Evolutionary conservation across 805 yeast species (phyloP), one percentile per base, ranked within the genome.

Genomic region (Cephaloascus albidus): DNA sequence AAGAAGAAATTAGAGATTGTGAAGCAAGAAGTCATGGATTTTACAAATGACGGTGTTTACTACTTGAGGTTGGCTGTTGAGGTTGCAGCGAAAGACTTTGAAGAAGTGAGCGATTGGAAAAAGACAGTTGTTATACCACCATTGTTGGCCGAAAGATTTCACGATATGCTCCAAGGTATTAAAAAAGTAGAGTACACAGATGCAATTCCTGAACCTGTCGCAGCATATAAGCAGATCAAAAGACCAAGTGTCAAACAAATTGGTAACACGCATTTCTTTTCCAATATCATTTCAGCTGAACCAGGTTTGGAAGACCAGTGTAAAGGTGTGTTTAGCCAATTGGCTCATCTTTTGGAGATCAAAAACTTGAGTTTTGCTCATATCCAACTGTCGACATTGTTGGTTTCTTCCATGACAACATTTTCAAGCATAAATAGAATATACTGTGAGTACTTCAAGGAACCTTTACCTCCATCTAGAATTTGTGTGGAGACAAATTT

Each of bases 381-480:
- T 43, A 65, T 85, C 10, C 75, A 80, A 44, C 75, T 73, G 30
- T 66, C 85, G 3, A 73, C 84, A 0, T 57, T 89, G 4, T 52
- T 83, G 3, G 61, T 90, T 2, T 47, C 67, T 2, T 72, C 80
- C 38, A 89, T 93, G 90, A 37, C 58, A 1, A 55, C 74, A 37
- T 93, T 93, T 55, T 63, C 61, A 0, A 54, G 47, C 8, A 72
- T 89, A 10, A 93, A 93, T 52, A 38, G 53, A 2, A 63, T 77
- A 1, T 93, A 93, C 55, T 64, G 64, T 18, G 43, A 55, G 2
- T 70, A 64, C 43, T 89, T 88, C 55, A 54, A 58, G 3, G 53
- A 67, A 1, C 78, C 82, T 3, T 65, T 76, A 30, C 97, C 97
- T 1, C 97, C 98, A 1, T 78, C 97, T 1, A 70, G 98, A 45